phyloP scores from a whole-genome alignment of 257 asterid genomes.

The Knoxia roxburghii region DNA sequence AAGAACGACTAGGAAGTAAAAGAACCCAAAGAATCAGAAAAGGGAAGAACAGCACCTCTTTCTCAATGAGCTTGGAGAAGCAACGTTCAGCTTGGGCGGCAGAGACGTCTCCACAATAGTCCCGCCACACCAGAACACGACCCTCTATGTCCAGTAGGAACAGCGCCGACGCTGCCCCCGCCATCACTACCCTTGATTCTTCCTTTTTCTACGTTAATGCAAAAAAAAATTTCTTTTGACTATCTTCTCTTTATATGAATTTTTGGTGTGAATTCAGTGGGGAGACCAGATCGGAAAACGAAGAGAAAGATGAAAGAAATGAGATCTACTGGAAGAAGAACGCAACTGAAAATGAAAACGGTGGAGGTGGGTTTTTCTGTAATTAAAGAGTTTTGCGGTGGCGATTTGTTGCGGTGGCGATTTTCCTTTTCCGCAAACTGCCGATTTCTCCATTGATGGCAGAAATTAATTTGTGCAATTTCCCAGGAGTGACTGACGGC shows the following conservation, averaged over 20 bases:
- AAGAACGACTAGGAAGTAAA: not conserved
- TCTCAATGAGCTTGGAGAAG: slow-evolving; percentile 84
- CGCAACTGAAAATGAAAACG: not conserved
- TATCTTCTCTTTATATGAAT: no score
- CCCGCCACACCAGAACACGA: slow-evolving; percentile 95
- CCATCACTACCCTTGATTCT: slow-evolving; percentile 34
- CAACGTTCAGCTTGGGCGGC: slow-evolving; percentile 83
- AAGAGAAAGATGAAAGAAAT: not conserved
- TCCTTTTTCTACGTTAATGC: not conserved
- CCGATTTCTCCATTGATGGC: no score
- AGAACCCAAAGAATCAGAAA: not conserved
- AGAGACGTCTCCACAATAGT: slow-evolving; percentile 93
- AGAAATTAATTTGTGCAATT: no score
- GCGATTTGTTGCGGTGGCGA: no score
- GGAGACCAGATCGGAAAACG: no score
- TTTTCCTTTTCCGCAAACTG: no score
- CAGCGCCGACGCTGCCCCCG: slow-evolving; percentile 99
- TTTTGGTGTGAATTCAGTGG: not conserved
- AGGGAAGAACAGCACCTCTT: slow-evolving; percentile 44
- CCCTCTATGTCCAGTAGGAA: slow-evolving; percentile 96
- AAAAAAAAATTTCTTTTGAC: not conserved
- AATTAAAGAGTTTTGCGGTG: slow-evolving; percentile 5
- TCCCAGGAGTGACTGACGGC: no score
- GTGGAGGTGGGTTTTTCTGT: slow-evolving; percentile 8
- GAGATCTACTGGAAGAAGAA: no score